Percentiles rank a stretch among this genome's conserved stretches.
Conservation (phyloP, 2,329 filamentous ascomycete genomes). For the Proliferodiscus dingleyae region DNA sequence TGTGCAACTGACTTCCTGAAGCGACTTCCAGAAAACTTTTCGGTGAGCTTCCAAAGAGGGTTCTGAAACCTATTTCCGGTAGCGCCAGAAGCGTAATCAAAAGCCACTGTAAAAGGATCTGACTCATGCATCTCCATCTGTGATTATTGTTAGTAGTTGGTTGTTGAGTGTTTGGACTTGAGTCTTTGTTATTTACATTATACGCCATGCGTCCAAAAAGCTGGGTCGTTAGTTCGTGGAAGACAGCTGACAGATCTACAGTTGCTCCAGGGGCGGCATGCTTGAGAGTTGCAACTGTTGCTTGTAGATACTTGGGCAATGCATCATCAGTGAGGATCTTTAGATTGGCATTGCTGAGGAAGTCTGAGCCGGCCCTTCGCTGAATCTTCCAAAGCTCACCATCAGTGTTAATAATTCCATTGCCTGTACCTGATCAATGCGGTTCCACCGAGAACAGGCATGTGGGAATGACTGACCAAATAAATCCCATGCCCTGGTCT, state of each 20-base stretch:
- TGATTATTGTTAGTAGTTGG: slow-evolving; percentile 7
- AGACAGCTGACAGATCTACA: slow-evolving; percentile 54
- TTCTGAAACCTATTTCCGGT: slow-evolving; percentile 62
- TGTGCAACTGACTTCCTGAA: slow-evolving; percentile 45
- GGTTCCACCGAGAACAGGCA: not conserved
- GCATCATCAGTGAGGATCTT: slow-evolving; percentile 52
- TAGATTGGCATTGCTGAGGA: slow-evolving; percentile 54
- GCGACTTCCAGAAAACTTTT: slow-evolving; percentile 43
- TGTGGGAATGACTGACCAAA: slow-evolving; percentile 47
- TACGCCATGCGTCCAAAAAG: slow-evolving; percentile 67
- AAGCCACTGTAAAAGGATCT: slow-evolving; percentile 55
- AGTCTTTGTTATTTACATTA: slow-evolving; percentile 35
- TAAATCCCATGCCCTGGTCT: slow-evolving; percentile 53
- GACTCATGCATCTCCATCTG: slow-evolving; percentile 61
- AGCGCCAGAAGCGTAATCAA: slow-evolving; percentile 56
- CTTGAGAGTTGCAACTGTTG: slow-evolving; percentile 33
- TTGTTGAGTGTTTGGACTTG: not conserved
- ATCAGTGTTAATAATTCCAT: slow-evolving; percentile 64
- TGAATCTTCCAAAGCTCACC: slow-evolving; percentile 59
- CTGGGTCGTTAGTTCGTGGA: slow-evolving; percentile 60
- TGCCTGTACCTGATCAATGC: slow-evolving; percentile 33
- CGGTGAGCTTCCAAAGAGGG: slow-evolving; percentile 56
- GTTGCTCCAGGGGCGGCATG: slow-evolving; percentile 33
- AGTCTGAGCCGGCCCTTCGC: slow-evolving; percentile 55
- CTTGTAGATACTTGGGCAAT: slow-evolving; percentile 48